Percentiles rank a stretch among this genome's conserved stretches.
phyloP scores from a whole-genome alignment of 441 rosid species.

The Populus hybrid region DNA sequence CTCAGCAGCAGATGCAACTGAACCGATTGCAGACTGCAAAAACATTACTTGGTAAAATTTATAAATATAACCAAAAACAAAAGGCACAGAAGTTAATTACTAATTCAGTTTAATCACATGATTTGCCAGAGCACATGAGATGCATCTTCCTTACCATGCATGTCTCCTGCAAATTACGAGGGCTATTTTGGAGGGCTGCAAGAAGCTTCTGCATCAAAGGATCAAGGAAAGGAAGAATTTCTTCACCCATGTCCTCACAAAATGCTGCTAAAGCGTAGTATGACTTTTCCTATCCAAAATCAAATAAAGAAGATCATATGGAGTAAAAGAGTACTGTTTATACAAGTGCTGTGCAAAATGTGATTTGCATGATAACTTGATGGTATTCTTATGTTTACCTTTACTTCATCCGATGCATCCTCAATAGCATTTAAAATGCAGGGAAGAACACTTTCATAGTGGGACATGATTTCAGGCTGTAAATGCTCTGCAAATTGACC shows the following conservation, averaged over 20 bases:
- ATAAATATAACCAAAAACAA: constrained; percentile 11
- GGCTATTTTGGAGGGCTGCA: constrained; percentile 74
- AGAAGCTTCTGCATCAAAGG: constrained; percentile 89
- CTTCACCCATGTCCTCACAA: constrained; percentile 98
- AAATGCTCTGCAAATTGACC: constrained; percentile 98
- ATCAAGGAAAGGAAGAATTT: constrained; percentile 89
- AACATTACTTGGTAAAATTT: constrained; percentile 13
- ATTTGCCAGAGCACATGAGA: constrained; percentile 2
- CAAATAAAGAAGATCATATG: constrained; percentile 7
- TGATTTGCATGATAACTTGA: constrained; percentile 2
- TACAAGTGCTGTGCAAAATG: background rate
- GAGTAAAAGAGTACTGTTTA: background rate
- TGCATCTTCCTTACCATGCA: constrained; percentile 72
- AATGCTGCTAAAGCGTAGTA: constrained; percentile 98
- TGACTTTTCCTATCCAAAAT: constrained; percentile 74
- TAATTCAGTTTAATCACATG: background rate
- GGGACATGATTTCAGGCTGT: constrained; percentile 92
- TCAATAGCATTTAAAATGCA: constrained; percentile 90
- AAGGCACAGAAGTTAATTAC: background rate
- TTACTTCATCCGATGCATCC: constrained; percentile 94
- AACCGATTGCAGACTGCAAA: constrained; percentile 94
- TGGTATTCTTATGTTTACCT: constrained; percentile 44
- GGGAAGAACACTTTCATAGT: constrained; percentile 85
- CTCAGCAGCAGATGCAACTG: constrained; percentile 98
- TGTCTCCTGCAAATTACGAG: constrained; percentile 96